These are phyloP conservation scores for Ustilago xerochloae DNA, from an alignment of 1,284 basidiomycete genomes.

Conservation along the genomic window DNA sequence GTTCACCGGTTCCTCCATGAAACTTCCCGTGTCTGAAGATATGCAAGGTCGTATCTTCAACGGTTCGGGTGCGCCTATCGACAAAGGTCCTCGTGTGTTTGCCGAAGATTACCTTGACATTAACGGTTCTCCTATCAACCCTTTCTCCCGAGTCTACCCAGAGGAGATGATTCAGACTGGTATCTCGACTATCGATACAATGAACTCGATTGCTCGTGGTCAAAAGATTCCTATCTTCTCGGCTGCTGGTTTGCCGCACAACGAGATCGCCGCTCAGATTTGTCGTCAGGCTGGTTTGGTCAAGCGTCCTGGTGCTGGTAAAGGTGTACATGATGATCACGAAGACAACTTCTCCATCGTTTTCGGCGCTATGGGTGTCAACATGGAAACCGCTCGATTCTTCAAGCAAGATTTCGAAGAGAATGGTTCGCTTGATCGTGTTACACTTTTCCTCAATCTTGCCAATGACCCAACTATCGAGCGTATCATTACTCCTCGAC, in stretches of 20 bases:
- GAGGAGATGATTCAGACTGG: conserved; percentile 99
- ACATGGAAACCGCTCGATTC: conserved; percentile 99
- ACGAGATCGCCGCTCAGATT: conserved; percentile 99
- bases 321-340: conserved; percentile 97
- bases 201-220: conserved; percentile 97
- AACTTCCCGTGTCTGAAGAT: conserved; percentile 98
- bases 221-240: conserved; percentile 99
- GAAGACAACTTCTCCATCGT: conserved; percentile 99
- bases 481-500: conserved; percentile 98
- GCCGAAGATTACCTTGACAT: conserved; percentile 99
- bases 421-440: conserved; percentile 96
- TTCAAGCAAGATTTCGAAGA: conserved; percentile 99
- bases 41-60: conserved; percentile 99
- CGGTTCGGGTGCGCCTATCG: conserved; percentile 96
- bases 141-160: conserved; percentile 98
- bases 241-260: conserved; percentile 97
- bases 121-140: conserved; percentile 99
- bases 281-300: conserved; percentile 99
- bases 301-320: conserved; percentile 71
- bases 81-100: conserved; percentile 98
- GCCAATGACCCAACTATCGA: conserved; percentile 99
- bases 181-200: conserved; percentile 81
- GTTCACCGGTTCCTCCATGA: conserved; percentile 98
- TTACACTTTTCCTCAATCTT: conserved; percentile 97
- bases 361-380: conserved; percentile 99